Conservation (phyloP, 2,329 filamentous ascomycete genomes). For the Fusarium albidum region DNA sequence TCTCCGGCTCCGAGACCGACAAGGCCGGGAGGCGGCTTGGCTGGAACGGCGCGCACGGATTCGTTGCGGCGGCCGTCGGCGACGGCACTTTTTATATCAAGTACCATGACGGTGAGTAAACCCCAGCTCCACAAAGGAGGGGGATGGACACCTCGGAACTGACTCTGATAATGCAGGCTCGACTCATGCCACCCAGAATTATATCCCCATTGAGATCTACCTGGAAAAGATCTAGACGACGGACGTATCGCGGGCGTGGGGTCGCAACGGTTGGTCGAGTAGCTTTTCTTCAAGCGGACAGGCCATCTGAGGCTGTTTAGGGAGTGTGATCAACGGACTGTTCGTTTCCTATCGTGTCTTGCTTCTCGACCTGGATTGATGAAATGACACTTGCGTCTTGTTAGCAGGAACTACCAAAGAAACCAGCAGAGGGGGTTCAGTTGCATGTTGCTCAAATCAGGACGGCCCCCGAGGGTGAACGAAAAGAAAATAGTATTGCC, state of each 20-base stretch:
- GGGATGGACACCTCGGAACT: slow-evolving; percentile 1
- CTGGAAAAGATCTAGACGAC: slow-evolving; percentile 3
- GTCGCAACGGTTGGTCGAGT: background rate
- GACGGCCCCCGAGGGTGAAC: slow-evolving; percentile 22
- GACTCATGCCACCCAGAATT: slow-evolving; percentile 8
- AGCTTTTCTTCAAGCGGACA: background rate
- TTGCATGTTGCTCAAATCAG: background rate
- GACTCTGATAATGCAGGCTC: slow-evolving; percentile 8
- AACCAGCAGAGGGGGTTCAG: background rate
- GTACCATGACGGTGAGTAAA: slow-evolving; percentile 17
- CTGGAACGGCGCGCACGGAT: slow-evolving; percentile 17
- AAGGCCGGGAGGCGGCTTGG: slow-evolving; percentile 4
- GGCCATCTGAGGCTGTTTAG: background rate
- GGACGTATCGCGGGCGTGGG: background rate
- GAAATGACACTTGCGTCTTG: background rate
- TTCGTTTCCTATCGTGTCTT: background rate
- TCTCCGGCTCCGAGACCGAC: background rate
- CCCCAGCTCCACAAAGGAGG: background rate
- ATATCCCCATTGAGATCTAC: slow-evolving; percentile 14
- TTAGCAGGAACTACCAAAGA: background rate
- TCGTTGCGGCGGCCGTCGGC: slow-evolving; percentile 15
- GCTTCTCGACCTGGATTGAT: background rate
- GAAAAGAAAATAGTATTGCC: slow-evolving; percentile 38
- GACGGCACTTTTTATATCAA: slow-evolving; percentile 12
- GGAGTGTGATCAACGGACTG: background rate